These are phyloP conservation scores for Grosmannia serpens DNA, from an alignment of 2,329 filamentous ascomycete genomes.

Conservation along the genomic window DNA sequence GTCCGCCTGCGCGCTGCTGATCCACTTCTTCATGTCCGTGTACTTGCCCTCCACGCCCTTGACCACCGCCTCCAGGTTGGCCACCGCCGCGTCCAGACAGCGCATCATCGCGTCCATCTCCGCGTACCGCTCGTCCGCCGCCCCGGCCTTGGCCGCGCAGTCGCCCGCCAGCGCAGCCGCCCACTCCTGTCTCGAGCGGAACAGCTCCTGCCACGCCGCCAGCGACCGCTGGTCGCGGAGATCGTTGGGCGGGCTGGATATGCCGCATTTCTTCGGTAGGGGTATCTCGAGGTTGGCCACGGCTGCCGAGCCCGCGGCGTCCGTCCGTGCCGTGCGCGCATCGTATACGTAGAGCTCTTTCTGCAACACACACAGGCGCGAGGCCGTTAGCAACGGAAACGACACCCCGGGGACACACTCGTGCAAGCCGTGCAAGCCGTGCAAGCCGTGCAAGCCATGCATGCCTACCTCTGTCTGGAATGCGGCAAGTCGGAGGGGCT, in stretches of 20 bases:
- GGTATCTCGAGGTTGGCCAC: conserved; percentile 34
- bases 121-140: conserved; percentile 52
- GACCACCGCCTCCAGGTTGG: conserved; percentile 69
- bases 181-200: conserved; percentile 72
- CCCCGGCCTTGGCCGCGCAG: conserved; percentile 52
- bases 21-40: conserved; percentile 59
- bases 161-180: conserved; percentile 58
- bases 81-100: conserved; percentile 73
- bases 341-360: conserved; percentile 90
- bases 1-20: conserved; percentile 53
- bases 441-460: background rate
- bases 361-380: conserved; percentile 28
- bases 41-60: conserved; percentile 62
- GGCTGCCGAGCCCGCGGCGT: conserved; percentile 31
- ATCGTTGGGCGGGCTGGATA: conserved; percentile 66
- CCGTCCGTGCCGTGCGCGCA: conserved; percentile 56
- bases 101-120: conserved; percentile 69
- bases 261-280: conserved; percentile 41
- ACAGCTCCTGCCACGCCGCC: conserved; percentile 79
- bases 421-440: too few relatives aligned
- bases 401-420: background rate
- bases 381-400: background rate
- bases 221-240: conserved; percentile 71
- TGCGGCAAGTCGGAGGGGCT: conserved; percentile 69
- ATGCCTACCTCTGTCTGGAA: conserved; percentile 67